Conservation (phyloP, 306 rosid genomes). For the Arachis hypogaea region DNA sequence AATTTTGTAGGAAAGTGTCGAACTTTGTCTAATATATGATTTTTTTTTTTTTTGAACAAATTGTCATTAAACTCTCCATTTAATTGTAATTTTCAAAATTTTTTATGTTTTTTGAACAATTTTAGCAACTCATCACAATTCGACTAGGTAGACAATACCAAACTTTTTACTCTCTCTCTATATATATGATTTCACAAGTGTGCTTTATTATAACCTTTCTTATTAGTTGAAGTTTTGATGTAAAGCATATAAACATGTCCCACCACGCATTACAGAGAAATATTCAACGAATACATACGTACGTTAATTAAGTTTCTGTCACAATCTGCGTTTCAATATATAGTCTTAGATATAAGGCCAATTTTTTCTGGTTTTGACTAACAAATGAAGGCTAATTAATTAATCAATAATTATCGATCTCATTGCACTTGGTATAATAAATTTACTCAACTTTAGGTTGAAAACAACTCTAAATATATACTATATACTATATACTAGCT, state of each 20-base stretch:
- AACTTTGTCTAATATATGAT: too few relatives aligned
- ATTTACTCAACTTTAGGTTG: neutral
- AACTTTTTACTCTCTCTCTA: neutral
- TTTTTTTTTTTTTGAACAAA: too few relatives aligned
- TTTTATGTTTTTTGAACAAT: too few relatives aligned
- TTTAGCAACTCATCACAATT: too few relatives aligned
- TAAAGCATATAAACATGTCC: neutral
- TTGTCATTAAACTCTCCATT: too few relatives aligned
- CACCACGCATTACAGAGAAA: neutral
- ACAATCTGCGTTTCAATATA: conserved; percentile 5
- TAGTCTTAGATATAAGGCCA: conserved; percentile 6
- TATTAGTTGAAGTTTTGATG: conserved; percentile 23
- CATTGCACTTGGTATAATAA: neutral
- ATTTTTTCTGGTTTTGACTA: neutral
- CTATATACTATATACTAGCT: too few relatives aligned
- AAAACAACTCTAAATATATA: conserved; percentile 13
- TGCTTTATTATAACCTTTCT: neutral
- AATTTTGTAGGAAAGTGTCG: too few relatives aligned
- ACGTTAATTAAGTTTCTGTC: neutral
- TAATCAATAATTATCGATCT: too few relatives aligned
- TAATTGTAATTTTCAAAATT: too few relatives aligned
- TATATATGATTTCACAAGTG: neutral
- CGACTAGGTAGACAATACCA: neutral
- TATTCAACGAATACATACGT: neutral
- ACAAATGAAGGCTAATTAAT: conserved; percentile 4